Conservation (phyloP, 805 yeast species). For the Blastobotrys attinorum region DNA sequence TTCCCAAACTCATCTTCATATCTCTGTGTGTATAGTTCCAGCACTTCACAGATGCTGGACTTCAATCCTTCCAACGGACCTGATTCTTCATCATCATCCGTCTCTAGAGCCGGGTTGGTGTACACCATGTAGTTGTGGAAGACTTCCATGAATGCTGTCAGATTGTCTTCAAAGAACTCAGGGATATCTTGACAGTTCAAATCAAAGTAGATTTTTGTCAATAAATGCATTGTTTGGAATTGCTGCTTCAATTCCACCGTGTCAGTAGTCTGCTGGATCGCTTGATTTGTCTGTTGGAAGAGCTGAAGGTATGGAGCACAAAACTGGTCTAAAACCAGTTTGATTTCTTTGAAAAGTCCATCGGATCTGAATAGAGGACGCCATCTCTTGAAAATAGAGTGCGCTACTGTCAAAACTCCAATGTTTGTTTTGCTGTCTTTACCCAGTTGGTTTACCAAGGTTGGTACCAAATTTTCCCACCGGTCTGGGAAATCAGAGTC, state of each 20-base stretch:
- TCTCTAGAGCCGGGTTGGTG: constrained; percentile 45
- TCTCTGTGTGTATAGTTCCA: constrained; percentile 79
- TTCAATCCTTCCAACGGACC: constrained; percentile 66
- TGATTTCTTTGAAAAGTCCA: constrained; percentile 79
- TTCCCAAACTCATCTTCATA: constrained; percentile 89
- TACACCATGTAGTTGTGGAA: constrained; percentile 74
- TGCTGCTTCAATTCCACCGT: constrained; percentile 46
- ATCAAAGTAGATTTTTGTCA: constrained; percentile 81
- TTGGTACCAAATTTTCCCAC: constrained; percentile 61
- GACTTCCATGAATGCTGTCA: constrained; percentile 67
- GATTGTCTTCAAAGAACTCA: constrained; percentile 91
- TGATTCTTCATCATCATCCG: constrained; percentile 56
- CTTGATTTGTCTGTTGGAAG: constrained; percentile 56
- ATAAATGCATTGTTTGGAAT: constrained; percentile 61
- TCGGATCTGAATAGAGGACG: constrained; percentile 89
- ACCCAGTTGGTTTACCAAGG: constrained; percentile 59
- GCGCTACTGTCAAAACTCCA: constrained; percentile 87
- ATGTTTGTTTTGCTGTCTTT: constrained; percentile 68
- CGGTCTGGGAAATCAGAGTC: constrained; percentile 90
- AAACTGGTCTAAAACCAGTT: constrained; percentile 77
- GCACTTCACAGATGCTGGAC: constrained; percentile 74
- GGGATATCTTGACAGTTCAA: constrained; percentile 97
- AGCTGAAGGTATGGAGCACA: constrained; percentile 69
- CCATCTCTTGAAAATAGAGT: constrained; percentile 95
- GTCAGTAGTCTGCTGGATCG: constrained; percentile 45